phyloP scores from a whole-genome alignment of 192 early-diverging fungal species.

The Backusella westeae region DNA sequence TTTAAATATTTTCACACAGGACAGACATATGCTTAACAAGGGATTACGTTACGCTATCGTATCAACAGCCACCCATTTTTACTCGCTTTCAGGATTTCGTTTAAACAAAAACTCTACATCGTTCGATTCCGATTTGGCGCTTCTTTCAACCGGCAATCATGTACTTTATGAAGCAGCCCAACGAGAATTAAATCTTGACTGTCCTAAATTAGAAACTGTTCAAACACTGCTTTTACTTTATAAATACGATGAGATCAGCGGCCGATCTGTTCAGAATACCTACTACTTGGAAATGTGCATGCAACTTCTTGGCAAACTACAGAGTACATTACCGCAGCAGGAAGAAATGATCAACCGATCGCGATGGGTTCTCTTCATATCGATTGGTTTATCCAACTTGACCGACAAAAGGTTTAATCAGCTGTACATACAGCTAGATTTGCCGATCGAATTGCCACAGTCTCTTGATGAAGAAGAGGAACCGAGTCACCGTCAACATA shows the following conservation, averaged over 20 bases:
- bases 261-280: background rate
- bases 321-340: background rate
- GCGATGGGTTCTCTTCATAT: background rate
- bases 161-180: constrained; percentile 1
- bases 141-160: background rate
- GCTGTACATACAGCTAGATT: background rate
- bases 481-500: background rate
- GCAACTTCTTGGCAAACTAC: constrained; percentile 1
- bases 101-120: background rate
- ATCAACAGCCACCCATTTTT: constrained; percentile 9
- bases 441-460: constrained; percentile 1
- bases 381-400: constrained; percentile 6
- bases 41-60: constrained; percentile 15
- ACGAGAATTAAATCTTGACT: background rate
- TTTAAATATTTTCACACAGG: background rate
- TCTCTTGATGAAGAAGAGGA: background rate
- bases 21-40: constrained; percentile 2
- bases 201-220: background rate
- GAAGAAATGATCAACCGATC: constrained; percentile 9
- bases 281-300: constrained; percentile 2
- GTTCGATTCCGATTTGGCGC: background rate
- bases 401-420: background rate
- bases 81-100: background rate
- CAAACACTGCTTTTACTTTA: background rate
- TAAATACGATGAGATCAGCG: constrained; percentile 1